A percentile compares a stretch with the other conserved stretches of the same genome.
These are phyloP conservation scores for Calonectria pauciramosa DNA, from an alignment of 2,329 filamentous ascomycete genomes.

Conservation along the genomic window DNA sequence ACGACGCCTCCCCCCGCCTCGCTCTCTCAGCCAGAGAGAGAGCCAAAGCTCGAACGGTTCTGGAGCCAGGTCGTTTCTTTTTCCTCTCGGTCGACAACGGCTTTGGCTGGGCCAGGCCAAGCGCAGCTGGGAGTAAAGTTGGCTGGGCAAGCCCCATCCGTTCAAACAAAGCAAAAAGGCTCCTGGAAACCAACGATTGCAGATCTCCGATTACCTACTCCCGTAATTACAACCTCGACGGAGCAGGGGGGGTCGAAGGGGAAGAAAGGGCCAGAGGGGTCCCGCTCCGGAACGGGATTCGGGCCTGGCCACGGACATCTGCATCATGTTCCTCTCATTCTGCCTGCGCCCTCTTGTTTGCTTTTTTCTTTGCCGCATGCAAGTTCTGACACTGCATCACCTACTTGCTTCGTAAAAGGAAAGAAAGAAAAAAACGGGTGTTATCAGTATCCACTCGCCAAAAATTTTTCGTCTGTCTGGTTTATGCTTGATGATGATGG, in stretches of 20 bases:
- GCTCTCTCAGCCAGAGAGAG: neutral
- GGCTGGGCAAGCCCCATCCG: constrained; percentile 4
- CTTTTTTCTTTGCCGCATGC: constrained; percentile 10
- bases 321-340: neutral
- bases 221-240: constrained; percentile 3
- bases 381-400: neutral
- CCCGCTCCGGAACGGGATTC: neutral
- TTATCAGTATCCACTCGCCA: constrained; percentile 1
- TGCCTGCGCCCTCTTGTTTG: constrained; percentile 4
- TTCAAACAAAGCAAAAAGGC: constrained; percentile 9
- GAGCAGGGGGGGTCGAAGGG: neutral
- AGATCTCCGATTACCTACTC: constrained; percentile 11
- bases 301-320: neutral
- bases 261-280: neutral
- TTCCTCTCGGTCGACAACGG: neutral
- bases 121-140: neutral
- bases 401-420: neutral
- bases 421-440: neutral
- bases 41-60: neutral
- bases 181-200: constrained; percentile 7
- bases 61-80: neutral
- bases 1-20: neutral
- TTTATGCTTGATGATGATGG: constrained; percentile 11
- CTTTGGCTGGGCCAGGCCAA: neutral
- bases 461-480: neutral